Evolutionary conservation across 148 eudicot species (phyloP).

Genomic region (Rhododendron ovatum): DNA sequence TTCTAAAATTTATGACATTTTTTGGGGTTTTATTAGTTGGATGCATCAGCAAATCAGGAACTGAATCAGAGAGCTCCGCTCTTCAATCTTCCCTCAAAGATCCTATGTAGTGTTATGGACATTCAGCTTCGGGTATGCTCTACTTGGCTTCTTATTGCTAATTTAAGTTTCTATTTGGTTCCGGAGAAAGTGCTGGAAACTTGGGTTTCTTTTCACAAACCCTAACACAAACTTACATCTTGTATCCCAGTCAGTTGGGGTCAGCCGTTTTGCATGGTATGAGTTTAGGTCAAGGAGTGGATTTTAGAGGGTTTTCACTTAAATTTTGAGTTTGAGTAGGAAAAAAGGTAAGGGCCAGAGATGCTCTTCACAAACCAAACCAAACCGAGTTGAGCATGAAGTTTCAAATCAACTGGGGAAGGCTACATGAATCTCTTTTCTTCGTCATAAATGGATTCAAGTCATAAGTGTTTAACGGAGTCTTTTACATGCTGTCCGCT

Average conservation of each 20-base stretch:
- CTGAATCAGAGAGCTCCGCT: slow-evolving; percentile 43
- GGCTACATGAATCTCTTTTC: background rate
- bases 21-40: slow-evolving; percentile 42
- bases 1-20: background rate
- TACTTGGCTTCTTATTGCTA: background rate
- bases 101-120: slow-evolving; percentile 73
- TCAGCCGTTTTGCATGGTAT: background rate
- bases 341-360: background rate
- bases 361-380: background rate
- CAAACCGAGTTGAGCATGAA: background rate
- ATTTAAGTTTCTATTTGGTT: slow-evolving; percentile 5
- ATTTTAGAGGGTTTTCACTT: background rate
- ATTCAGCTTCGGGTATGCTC: slow-evolving; percentile 53
- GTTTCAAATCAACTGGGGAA: background rate
- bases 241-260: background rate
- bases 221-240: background rate
- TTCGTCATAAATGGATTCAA: background rate
- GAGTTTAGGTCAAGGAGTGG: background rate
- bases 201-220: background rate
- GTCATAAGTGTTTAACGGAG: background rate
- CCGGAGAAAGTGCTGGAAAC: background rate
- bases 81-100: slow-evolving; percentile 65
- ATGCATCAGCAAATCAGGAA: slow-evolving; percentile 86
- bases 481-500: background rate
- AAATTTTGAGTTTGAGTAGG: background rate